These are phyloP conservation scores for Scedosporium aurantiacum DNA, from an alignment of 2,329 filamentous ascomycete species.

Conservation along the genomic window DNA sequence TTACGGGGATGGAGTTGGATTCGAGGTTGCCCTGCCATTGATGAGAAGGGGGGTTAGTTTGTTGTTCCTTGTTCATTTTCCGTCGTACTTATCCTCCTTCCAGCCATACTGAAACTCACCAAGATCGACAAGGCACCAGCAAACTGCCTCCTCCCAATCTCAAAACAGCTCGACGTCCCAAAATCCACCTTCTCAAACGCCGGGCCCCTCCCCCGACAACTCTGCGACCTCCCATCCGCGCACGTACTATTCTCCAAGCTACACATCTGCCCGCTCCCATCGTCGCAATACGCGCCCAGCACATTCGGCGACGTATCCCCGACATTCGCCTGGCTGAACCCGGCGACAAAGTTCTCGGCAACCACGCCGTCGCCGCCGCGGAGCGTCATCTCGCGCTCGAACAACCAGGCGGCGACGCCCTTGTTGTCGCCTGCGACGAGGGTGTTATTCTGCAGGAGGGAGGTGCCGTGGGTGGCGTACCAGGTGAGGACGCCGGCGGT, in stretches of 20 bases:
- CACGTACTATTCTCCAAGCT: conserved; percentile 73
- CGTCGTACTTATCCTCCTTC: background rate
- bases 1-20: conserved; percentile 35
- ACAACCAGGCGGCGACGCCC: conserved; percentile 76
- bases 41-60: conserved; percentile 1
- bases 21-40: conserved; percentile 43
- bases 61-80: conserved; percentile 1
- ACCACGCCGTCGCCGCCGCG: conserved; percentile 35
- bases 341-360: conserved; percentile 64
- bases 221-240: conserved; percentile 49
- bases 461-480: conserved; percentile 89
- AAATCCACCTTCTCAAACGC: conserved; percentile 54
- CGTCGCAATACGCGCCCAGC: conserved; percentile 76
- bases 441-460: conserved; percentile 83
- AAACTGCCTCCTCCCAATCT: conserved; percentile 60
- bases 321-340: conserved; percentile 84
- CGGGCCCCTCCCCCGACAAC: conserved; percentile 62
- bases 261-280: conserved; percentile 59
- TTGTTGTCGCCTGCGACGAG: conserved; percentile 93
- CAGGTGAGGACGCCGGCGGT: conserved; percentile 75
- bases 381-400: conserved; percentile 58
- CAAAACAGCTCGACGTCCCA: conserved; percentile 64
- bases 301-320: conserved; percentile 83
- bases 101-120: no score
- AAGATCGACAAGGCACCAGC: conserved; percentile 37